Base-by-base conservation (phyloP, 352 stramenopile genomes). In the Phytophthora ramorum region DNA sequence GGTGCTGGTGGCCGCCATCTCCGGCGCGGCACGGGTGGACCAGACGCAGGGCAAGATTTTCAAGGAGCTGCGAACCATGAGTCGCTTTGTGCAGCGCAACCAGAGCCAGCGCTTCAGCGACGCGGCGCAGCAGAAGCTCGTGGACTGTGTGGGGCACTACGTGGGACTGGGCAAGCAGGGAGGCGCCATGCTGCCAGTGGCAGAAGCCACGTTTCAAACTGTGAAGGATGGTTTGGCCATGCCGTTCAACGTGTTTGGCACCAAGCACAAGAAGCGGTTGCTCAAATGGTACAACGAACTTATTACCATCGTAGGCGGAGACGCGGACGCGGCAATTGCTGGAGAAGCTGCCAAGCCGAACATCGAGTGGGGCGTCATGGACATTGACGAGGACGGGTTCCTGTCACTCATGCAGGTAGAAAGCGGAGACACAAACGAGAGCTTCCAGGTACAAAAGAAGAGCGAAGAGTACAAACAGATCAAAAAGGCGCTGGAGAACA, bases 231-330 rank as follows among this genome's bases (percentile, higher is more conserved):
- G 72, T 0, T 77, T 96, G 0, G 87, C 85, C 12, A 96, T 96
- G 87, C 87, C 85, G 4, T 94, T 92, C 58, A 91, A 82, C 55
- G 85, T 94, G 47, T 72, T 94, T 48, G 79, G 83, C 58, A 81
- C 78, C 14, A 96, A 94, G 55, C 82, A 94, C 47, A 94, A 96
- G 69, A 94, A 93, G 51, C 76, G 67, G 16, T 68, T 94, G 40
- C 56, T 95, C 24, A 96, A 95, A 51, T 92, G 87, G 83, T 89
- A 94, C 77, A 93, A 93, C 45, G 85, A 96, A 53, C 75, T 93
- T 47, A 90, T 93, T 37, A 71, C 63, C 24, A 54, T 85, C 41
- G 75, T 87, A 1, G 79, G 77, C 7, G 69, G 69, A 46, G 81
- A 90, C 44, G 72, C 69, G 7, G 82, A 89, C 41, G 66, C 61